These are phyloP conservation scores for Crotalaria pallida DNA, from an alignment of 306 rosid genomes.

Conservation along the genomic window DNA sequence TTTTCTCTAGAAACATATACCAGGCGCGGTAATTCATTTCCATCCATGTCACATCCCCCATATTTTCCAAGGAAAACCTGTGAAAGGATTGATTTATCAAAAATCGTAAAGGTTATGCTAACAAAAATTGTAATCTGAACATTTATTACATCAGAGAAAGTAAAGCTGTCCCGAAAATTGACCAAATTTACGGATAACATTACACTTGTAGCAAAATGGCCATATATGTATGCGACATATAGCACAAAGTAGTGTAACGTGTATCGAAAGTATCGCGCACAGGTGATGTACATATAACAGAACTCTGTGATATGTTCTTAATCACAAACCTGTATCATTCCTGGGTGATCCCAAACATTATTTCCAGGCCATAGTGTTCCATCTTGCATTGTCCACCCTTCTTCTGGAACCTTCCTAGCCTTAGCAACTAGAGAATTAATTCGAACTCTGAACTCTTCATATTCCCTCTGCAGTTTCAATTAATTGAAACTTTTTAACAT, in stretches of 20 bases:
- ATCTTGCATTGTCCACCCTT: slow-evolving; percentile 56
- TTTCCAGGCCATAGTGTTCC: slow-evolving; percentile 57
- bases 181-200: too few relatives aligned
- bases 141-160: too few relatives aligned
- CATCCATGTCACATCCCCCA: slow-evolving; percentile 37
- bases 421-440: slow-evolving; percentile 48
- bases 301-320: too few relatives aligned
- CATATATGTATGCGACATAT: too few relatives aligned
- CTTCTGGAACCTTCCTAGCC: slow-evolving; percentile 45
- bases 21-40: slow-evolving; percentile 45
- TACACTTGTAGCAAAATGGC: too few relatives aligned
- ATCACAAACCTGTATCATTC: slow-evolving; percentile 48
- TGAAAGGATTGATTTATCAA: neutral
- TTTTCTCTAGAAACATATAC: slow-evolving; percentile 59
- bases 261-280: too few relatives aligned
- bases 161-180: too few relatives aligned
- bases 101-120: slow-evolving; percentile 1
- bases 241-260: too few relatives aligned
- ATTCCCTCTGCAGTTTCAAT: slow-evolving; percentile 40
- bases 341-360: slow-evolving; percentile 45
- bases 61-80: slow-evolving; percentile 49
- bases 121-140: too few relatives aligned
- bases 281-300: too few relatives aligned
- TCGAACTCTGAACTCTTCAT: slow-evolving; percentile 48
- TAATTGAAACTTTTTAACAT: neutral